Percentiles rank a stretch among this genome's conserved stretches.
phyloP scores from a whole-genome alignment of 768 basidiomycete genomes.

The Sporobolomyces pararoseus region DNA sequence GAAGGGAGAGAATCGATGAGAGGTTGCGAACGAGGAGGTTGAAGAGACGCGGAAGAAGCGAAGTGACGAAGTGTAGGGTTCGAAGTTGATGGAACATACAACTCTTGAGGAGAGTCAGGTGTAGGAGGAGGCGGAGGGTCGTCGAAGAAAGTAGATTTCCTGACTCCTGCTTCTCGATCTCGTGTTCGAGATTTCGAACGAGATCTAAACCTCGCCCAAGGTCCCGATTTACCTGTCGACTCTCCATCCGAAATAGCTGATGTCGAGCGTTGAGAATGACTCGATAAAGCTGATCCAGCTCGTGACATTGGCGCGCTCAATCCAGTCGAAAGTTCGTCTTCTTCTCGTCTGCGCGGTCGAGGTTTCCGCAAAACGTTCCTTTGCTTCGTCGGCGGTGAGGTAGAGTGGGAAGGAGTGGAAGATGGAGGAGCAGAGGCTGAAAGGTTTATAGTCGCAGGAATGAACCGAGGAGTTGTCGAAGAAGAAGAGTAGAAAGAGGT shows the following conservation, averaged over 20 bases:
- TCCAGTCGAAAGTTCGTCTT: neutral
- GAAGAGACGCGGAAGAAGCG: neutral
- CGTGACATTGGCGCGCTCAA: slow-evolving; percentile 12
- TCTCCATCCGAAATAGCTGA: neutral
- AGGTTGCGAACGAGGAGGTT: neutral
- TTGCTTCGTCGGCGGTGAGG: neutral
- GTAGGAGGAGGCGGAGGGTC: neutral
- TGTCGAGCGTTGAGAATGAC: neutral
- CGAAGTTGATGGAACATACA: neutral
- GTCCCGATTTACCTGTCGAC: neutral
- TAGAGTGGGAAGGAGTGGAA: neutral
- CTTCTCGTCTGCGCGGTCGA: neutral
- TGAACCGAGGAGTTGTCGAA: too few relatives aligned
- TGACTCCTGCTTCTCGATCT: neutral
- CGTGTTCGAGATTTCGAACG: neutral
- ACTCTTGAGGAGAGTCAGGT: neutral
- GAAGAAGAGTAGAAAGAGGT: too few relatives aligned
- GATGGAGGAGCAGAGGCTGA: neutral
- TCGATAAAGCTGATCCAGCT: slow-evolving; percentile 1
- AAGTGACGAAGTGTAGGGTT: neutral
- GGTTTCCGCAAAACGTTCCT: slow-evolving; percentile 33
- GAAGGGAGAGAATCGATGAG: too few relatives aligned
- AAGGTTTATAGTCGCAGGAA: neutral
- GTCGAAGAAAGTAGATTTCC: slow-evolving; percentile 2
- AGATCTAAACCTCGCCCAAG: slow-evolving; percentile 13